These are phyloP conservation scores for Allodekkera sacchari DNA, from an alignment of 805 yeast species.

Conservation along the genomic window DNA sequence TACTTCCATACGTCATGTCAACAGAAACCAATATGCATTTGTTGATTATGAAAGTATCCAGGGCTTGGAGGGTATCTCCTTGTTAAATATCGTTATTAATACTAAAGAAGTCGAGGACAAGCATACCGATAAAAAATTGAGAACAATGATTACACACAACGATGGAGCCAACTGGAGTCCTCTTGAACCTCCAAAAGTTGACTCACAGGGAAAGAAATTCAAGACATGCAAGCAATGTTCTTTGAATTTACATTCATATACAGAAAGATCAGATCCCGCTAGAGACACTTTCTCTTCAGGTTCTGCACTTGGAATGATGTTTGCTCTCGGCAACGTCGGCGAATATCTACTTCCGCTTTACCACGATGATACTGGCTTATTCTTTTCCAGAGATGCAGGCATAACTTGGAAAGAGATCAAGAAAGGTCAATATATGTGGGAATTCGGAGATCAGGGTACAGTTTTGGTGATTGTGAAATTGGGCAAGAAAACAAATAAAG, in stretches of 20 bases:
- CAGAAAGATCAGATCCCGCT: constrained; percentile 66
- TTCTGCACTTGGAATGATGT: constrained; percentile 80
- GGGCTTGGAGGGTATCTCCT: constrained; percentile 75
- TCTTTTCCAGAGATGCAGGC: constrained; percentile 85
- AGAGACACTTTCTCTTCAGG: constrained; percentile 84
- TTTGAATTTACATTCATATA: constrained; percentile 80
- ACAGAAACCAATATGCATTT: constrained; percentile 62
- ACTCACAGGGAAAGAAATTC: constrained; percentile 51
- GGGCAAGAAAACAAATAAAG: constrained; percentile 43
- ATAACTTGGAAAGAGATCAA: constrained; percentile 73
- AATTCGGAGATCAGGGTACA: constrained; percentile 92
- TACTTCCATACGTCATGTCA: constrained; percentile 57
- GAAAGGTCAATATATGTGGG: constrained; percentile 83
- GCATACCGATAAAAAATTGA: constrained; percentile 42
- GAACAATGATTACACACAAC: constrained; percentile 72
- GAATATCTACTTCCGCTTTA: constrained; percentile 34
- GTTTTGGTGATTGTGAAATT: constrained; percentile 65
- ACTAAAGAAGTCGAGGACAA: constrained; percentile 29
- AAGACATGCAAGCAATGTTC: constrained; percentile 55
- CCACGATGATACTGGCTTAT: constrained; percentile 50
- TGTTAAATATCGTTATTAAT: constrained; percentile 64
- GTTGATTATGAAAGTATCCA: constrained; percentile 85
- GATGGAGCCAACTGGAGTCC: constrained; percentile 87
- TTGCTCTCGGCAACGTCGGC: constrained; percentile 95
- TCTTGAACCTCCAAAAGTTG: constrained; percentile 59